These are phyloP conservation scores for Kwoniella bestiolae DNA, from an alignment of 768 basidiomycete species.

Conservation along the genomic window DNA sequence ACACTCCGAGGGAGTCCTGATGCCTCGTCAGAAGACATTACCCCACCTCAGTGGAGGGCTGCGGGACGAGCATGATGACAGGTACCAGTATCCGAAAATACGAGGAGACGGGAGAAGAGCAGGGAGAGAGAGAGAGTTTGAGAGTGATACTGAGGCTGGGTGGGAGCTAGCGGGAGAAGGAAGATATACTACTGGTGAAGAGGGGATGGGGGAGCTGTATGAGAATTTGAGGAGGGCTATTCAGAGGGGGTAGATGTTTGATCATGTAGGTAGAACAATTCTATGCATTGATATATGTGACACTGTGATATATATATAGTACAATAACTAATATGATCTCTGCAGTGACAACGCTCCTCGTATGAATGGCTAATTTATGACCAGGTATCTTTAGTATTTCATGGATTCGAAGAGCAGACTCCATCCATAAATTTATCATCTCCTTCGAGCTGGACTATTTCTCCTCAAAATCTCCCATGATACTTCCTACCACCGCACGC, in stretches of 20 bases:
- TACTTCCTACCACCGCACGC: too few relatives aligned
- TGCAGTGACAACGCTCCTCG: too few relatives aligned
- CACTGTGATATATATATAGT: too few relatives aligned
- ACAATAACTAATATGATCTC: too few relatives aligned
- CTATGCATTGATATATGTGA: too few relatives aligned
- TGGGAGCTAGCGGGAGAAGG: slow-evolving; percentile 23
- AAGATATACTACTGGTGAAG: slow-evolving; percentile 18
- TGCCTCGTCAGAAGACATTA: slow-evolving; percentile 4
- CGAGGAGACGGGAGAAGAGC: background rate
- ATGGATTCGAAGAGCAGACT: too few relatives aligned
- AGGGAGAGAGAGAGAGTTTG: slow-evolving; percentile 4
- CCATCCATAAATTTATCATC: too few relatives aligned
- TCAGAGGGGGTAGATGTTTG: background rate
- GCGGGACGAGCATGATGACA: slow-evolving; percentile 14
- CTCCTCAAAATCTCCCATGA: too few relatives aligned
- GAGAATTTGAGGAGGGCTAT: slow-evolving; percentile 35
- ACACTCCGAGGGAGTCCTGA: background rate
- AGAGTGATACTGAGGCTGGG: slow-evolving; percentile 11
- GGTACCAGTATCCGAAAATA: background rate
- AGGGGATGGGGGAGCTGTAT: slow-evolving; percentile 29
- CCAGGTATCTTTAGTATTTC: too few relatives aligned
- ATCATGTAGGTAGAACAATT: background rate
- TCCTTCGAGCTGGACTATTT: too few relatives aligned
- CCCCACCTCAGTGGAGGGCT: slow-evolving; percentile 17
- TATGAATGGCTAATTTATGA: too few relatives aligned